Conservation (phyloP, 2,329 filamentous ascomycete species). For the Fusarium solani-melongenae region DNA sequence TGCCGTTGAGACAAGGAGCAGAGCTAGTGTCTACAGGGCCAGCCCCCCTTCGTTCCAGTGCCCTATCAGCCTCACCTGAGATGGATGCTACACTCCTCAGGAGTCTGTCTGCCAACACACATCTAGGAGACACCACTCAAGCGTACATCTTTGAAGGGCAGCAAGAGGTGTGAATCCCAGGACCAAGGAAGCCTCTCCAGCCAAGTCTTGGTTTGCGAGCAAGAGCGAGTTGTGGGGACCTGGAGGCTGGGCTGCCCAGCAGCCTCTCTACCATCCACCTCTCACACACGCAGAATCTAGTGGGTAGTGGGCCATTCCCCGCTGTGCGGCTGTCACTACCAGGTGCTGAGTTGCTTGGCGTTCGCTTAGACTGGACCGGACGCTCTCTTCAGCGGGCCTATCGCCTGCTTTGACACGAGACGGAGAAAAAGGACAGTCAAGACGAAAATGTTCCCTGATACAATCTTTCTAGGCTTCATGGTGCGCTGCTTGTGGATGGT, state of each 20-base stretch:
- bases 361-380: conserved; percentile 29
- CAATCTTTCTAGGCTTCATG: neutral
- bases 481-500: neutral
- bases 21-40: neutral
- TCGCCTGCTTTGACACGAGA: conserved; percentile 22
- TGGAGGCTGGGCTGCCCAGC: conserved; percentile 14
- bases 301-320: conserved; percentile 34
- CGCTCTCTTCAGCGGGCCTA: conserved; percentile 13
- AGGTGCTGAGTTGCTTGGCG: conserved; percentile 34
- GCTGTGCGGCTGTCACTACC: conserved; percentile 39
- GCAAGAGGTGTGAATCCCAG: neutral
- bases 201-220: neutral
- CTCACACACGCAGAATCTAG: conserved; percentile 3
- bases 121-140: neutral
- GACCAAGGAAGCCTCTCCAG: neutral
- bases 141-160: neutral
- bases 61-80: conserved; percentile 1
- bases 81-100: neutral
- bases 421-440: conserved; percentile 13
- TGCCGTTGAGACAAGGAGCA: conserved; percentile 1
- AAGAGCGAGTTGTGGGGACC: neutral
- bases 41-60: neutral
- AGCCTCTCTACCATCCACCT: conserved; percentile 4
- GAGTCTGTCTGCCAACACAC: neutral
- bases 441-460: neutral